phyloP scores from a whole-genome alignment of 2,329 filamentous ascomycete genomes.

The Chrysoporthe cubensis region DNA sequence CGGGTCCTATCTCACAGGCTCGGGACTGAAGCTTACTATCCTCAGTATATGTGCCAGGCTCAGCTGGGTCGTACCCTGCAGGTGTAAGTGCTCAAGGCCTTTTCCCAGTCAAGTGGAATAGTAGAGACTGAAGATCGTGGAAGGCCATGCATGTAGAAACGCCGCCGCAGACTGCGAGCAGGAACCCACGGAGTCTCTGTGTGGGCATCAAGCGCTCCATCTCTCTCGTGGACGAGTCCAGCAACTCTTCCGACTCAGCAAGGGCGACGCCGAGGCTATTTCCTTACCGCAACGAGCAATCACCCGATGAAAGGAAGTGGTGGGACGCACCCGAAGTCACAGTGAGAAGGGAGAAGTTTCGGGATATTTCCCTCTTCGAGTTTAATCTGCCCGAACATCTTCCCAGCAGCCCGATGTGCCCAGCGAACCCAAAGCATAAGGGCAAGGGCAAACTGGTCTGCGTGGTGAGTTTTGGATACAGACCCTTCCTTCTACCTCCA shows the following conservation, averaged over 20 bases:
- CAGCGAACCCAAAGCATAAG: constrained; percentile 49
- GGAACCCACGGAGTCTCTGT: constrained; percentile 18
- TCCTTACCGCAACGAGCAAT: constrained; percentile 1
- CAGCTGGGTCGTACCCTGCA: constrained; percentile 21
- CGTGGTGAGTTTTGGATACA: constrained; percentile 38
- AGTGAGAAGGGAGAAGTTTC: constrained; percentile 33
- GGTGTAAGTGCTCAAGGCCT: constrained; percentile 8
- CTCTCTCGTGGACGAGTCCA: constrained; percentile 4
- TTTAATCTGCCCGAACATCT: constrained; percentile 57
- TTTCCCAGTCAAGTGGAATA: not conserved
- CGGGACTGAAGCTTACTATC: not conserved
- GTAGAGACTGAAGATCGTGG: constrained; percentile 1
- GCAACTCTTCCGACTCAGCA: constrained; percentile 13
- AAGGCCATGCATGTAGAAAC: constrained; percentile 14
- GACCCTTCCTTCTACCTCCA: not conserved
- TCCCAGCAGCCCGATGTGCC: constrained; percentile 56
- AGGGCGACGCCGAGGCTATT: not conserved
- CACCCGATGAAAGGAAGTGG: constrained; percentile 35
- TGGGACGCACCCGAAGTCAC: constrained; percentile 36
- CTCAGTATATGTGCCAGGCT: constrained; percentile 8
- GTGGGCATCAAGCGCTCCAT: constrained; percentile 11
- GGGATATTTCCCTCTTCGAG: constrained; percentile 41
- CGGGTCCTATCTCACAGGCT: not conserved
- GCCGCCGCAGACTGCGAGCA: constrained; percentile 1
- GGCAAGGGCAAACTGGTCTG: constrained; percentile 53